Evolutionary conservation across 257 asterid species (phyloP), one percentile per base, ranked within the genome.

Genomic region (Penstemon davidsonii): DNA sequence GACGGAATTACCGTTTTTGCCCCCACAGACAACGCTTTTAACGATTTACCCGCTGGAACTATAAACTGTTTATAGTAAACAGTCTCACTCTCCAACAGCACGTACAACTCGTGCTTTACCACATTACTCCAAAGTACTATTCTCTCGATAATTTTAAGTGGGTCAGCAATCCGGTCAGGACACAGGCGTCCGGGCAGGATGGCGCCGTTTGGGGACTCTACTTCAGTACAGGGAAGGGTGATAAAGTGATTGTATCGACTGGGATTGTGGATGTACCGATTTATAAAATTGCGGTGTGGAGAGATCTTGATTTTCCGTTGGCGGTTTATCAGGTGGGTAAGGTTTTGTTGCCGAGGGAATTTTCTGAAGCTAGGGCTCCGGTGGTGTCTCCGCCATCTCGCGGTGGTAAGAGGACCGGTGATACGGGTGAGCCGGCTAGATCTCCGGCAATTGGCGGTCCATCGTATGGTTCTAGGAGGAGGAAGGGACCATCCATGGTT

Each of bases 121-220:
- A 88, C 62, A 70, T 87, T 8, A 71, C 82, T 55, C 95, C 99
- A 0, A 85, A 80, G 7, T 93, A 46, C 84, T 93, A 93, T 84
- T 67, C 84, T 4, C 55, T 87, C 7, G 67, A 68, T 0, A 56
- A 42, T 64, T 80, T 93, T 44, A 73, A 53, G n/a, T 71, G 94
- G 4, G 92, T 87, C 42, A 93, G 94, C 86, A 93, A 86, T 74
- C 99, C 97, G n/a, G 97, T 88, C 38, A 76, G 90, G 67, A 93
- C 99, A 3, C 94, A 76, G 70, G 92, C 99, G 7, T 64, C 77
- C 58, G 97, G 95, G 3, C 87, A 75, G 74, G 83, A 85, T 64
- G 80, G 84, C 54, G 57, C 67, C 0, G 70, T 68, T 7, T 93
- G 75, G 76, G 90, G 88, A 18, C 87, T 93, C 19, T 51, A 76